Evolutionary conservation across 371 early-diverging fungal species (phyloP).

Genomic region (Parasitella parasitica): DNA sequence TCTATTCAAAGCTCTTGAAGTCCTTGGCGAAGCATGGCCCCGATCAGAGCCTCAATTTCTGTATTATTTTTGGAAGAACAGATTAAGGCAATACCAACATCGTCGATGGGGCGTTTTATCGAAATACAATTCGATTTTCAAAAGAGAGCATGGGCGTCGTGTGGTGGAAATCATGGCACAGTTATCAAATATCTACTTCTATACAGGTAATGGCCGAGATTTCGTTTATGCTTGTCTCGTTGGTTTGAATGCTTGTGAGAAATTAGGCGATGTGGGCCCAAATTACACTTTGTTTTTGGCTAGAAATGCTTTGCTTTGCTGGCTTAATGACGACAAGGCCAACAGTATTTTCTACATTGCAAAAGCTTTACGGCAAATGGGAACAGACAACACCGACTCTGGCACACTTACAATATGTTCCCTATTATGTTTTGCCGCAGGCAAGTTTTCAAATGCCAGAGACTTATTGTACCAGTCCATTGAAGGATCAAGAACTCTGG

Average conservation of each 20-base stretch:
- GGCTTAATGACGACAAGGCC: constrained; percentile 49
- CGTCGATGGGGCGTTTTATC: constrained; percentile 4
- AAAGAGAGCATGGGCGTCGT: constrained; percentile 28
- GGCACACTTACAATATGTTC: constrained; percentile 47
- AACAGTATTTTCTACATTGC: constrained; percentile 47
- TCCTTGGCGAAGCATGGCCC: constrained; percentile 46
- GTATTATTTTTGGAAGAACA: constrained; percentile 31
- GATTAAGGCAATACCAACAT: constrained; percentile 31
- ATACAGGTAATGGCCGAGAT: constrained; percentile 40
- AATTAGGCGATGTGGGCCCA: constrained; percentile 33
- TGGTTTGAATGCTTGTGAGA: constrained; percentile 50
- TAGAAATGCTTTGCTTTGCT: constrained; percentile 46
- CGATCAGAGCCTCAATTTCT: constrained; percentile 24
- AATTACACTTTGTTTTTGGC: constrained; percentile 50
- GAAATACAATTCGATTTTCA: constrained; percentile 8
- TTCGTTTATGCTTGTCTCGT: constrained; percentile 43
- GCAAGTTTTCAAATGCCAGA: constrained; percentile 42
- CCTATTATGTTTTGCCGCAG: constrained; percentile 51
- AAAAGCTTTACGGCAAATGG: constrained; percentile 34
- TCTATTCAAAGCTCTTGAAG: constrained; percentile 37
- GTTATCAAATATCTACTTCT: constrained; percentile 56
- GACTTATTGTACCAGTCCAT: constrained; percentile 47
- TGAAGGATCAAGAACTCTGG: constrained; percentile 43
- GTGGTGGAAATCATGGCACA: constrained; percentile 51
- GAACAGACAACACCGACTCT: constrained; percentile 31